phyloP scores from a whole-genome alignment of 306 rosid species.

The Citrullus amarus region DNA sequence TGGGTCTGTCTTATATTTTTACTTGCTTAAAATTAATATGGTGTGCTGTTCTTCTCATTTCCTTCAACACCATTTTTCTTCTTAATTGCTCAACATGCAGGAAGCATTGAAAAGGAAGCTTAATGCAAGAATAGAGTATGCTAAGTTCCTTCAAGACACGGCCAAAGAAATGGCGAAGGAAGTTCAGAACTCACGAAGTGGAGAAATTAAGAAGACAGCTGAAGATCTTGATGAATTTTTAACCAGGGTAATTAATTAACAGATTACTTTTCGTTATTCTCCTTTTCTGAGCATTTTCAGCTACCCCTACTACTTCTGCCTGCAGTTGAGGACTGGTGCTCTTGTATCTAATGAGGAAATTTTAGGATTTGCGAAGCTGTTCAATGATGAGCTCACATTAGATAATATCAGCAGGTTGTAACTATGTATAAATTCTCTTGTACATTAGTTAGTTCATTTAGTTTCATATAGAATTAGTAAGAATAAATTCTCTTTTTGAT shows the following conservation, averaged over 20 bases:
- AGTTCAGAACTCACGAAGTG: constrained; percentile 77
- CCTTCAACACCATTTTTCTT: background rate
- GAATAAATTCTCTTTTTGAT: background rate
- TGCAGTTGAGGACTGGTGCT: constrained; percentile 70
- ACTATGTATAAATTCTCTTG: background rate
- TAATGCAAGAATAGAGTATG: constrained; percentile 88
- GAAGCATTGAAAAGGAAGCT: constrained; percentile 85
- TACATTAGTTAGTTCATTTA: background rate
- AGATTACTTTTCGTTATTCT: background rate
- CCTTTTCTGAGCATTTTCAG: background rate
- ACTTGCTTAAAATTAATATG: background rate
- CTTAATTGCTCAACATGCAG: constrained; percentile 23
- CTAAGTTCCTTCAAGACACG: constrained; percentile 88
- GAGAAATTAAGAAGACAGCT: constrained; percentile 82
- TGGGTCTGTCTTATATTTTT: background rate
- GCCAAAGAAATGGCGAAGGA: constrained; percentile 98
- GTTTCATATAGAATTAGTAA: background rate
- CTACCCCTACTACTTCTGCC: background rate
- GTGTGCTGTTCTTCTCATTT: background rate
- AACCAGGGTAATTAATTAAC: constrained; percentile 32
- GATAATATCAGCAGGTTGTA: constrained; percentile 88
- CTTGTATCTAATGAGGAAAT: constrained; percentile 79
- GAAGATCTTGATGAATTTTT: constrained; percentile 89
- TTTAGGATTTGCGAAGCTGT: constrained; percentile 85
- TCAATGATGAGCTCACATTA: constrained; percentile 90